Base-by-base conservation (phyloP, 2,329 filamentous ascomycete species). In the Pseudopyricularia javanii region DNA sequence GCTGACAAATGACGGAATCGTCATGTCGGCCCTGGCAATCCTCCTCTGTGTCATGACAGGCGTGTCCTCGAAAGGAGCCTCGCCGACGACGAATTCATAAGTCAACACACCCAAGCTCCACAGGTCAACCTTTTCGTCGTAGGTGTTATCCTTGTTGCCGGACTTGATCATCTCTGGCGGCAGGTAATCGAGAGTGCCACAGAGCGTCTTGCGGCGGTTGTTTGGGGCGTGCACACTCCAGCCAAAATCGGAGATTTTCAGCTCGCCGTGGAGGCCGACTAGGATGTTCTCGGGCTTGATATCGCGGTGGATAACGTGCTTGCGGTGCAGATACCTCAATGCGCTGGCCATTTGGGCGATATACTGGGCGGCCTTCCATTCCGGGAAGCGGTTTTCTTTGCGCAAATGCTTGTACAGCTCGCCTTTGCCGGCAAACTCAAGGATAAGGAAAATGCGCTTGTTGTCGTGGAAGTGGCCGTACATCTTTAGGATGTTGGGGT, bases 211-310 rank as follows among this genome's bases (percentile, higher is more conserved):
- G 56, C 93, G 79, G 60, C 93, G 77, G 71, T 91, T 94, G 69
- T 95, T 96, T 28, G 93, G 93, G 5, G 93, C 93, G 68, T 98
- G 93, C 4, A 97, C 93, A 66, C 88, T 94, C 93, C 93, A 98
- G 50, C 93, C 91, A 64, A 97, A 98, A 68, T 98, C 93, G 4
- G 89, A 94, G 63, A 98, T 91, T 70, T 98, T 98, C 72, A 98
- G 91, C 74, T 98, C 93, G 59, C 91, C 93, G 65, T 97, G 91
- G 55, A 97, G 90, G 14, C 91, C 91, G 30, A 97, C 85, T 22
- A 97, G 78, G 58, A 97, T 97, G 63, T 97, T 97, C 70, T 97
- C 91, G 2, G 91, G 91, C 74, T 97, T 97, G 72, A 97, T 97
- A 62, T 97, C 91, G 55, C 91, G 80, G 70, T 97, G 91, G 73